phyloP scores from a whole-genome alignment of 305 asterid species.

The Fraxinus velutina region DNA sequence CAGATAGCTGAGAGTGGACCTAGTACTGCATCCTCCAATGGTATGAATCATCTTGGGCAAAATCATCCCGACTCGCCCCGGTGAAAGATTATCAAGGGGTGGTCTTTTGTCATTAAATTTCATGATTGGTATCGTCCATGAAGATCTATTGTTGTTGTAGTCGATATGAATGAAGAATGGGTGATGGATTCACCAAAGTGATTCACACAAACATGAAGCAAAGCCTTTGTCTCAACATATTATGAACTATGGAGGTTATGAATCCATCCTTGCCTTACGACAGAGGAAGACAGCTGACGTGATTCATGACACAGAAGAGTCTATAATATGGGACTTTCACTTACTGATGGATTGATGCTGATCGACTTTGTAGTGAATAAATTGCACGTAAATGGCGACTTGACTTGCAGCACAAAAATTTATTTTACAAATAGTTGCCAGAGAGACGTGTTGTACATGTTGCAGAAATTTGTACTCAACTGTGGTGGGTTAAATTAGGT shows the following conservation, averaged over 20 bases:
- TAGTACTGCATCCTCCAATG: slow-evolving; percentile 18
- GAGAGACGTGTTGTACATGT: background rate
- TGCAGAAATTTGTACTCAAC: background rate
- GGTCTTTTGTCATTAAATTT: background rate
- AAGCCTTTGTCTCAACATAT: background rate
- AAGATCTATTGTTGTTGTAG: background rate
- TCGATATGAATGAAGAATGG: background rate
- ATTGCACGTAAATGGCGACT: background rate
- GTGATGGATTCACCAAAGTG: background rate
- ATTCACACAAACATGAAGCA: background rate
- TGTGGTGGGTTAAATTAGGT: background rate
- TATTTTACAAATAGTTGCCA: background rate
- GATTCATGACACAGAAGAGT: background rate
- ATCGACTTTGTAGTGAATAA: background rate
- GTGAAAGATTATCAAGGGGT: background rate
- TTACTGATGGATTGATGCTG: background rate
- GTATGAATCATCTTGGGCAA: slow-evolving; percentile 18
- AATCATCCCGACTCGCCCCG: slow-evolving; percentile 22
- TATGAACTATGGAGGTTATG: background rate
- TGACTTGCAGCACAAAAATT: background rate
- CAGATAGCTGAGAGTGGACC: slow-evolving; percentile 31
- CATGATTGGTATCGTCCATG: background rate
- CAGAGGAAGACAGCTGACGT: background rate
- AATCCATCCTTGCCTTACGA: background rate
- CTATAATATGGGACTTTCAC: background rate